A percentile compares a stretch with the other conserved stretches of the same genome.
Conservation (phyloP, 805 yeast species). For the Phaffomyces thermotolerans region DNA sequence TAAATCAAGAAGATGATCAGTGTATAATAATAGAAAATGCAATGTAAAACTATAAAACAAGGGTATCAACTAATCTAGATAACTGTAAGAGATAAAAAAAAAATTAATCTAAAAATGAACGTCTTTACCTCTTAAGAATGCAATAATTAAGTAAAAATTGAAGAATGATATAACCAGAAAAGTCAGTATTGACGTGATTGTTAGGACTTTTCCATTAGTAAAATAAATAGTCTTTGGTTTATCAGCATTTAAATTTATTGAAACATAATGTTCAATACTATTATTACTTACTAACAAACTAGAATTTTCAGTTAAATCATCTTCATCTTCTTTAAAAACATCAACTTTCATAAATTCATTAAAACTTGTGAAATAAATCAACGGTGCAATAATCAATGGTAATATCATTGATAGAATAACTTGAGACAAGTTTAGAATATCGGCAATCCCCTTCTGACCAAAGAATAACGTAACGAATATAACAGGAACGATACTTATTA, state of each 20-base stretch:
- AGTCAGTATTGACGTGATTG: slow-evolving; percentile 44
- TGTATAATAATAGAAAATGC: not conserved
- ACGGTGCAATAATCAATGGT: slow-evolving; percentile 85
- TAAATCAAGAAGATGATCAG: slow-evolving; percentile 15
- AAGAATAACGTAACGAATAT: slow-evolving; percentile 59
- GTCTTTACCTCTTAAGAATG: slow-evolving; percentile 40
- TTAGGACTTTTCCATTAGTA: slow-evolving; percentile 40
- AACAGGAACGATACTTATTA: slow-evolving; percentile 83
- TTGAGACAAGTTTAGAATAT: slow-evolving; percentile 71
- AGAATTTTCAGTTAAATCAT: slow-evolving; percentile 2
- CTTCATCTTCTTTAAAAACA: slow-evolving; percentile 12
- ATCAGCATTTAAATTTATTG: slow-evolving; percentile 1
- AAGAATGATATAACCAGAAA: slow-evolving; percentile 65
- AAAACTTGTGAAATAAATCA: slow-evolving; percentile 71
- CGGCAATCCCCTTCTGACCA: slow-evolving; percentile 78
- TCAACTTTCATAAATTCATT: slow-evolving; percentile 61
- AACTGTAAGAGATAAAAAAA: not conserved
- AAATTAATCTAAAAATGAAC: slow-evolving; percentile 14
- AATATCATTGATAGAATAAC: slow-evolving; percentile 74
- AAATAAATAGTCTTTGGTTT: slow-evolving; percentile 23
- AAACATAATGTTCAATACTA: not conserved
- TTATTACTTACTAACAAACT: not conserved
- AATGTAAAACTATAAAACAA: not conserved
- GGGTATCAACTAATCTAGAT: not conserved
- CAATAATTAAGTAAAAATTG: slow-evolving; percentile 55